Base-by-base conservation (phyloP, 2,329 filamentous ascomycete genomes). In the Pezicula radicicola region DNA sequence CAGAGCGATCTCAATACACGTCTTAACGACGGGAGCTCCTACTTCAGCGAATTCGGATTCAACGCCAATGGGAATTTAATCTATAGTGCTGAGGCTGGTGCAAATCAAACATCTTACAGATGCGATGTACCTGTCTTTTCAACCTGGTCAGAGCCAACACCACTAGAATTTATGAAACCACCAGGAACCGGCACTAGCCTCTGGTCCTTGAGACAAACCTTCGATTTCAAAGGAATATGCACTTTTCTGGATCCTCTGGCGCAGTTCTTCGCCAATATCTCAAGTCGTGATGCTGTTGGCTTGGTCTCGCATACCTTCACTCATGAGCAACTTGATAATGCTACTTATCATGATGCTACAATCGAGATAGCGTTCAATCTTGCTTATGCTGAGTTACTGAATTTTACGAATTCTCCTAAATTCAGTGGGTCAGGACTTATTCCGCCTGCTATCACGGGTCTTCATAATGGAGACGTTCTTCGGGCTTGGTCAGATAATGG, bases 401-500 rank as follows among this genome's bases (percentile, higher is more conserved):
- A 77, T 6, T 68, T 84, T 50, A 68, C 70, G 51, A 33, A 25
- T n/a, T 73, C 74, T 18, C 62, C 61, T 16, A 69, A 71, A 46
- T 84, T 75, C 64, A 82, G 78, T 27, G 56, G 66, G 4, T 73
- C 75, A 39, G 80, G 80, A 18, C 72, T 84, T 47, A 81, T 84
- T 51, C 81, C 81, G 2, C 81, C 81, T 1, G 80, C 80, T 37
- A 85, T 85, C 52, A 85, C 81, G 1, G 81, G 81, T 41, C 61
- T 84, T 18, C 79, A 83, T 68, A 85, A 85, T 58, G 81, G 78
- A n/a, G 81, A 85, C 62, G 80, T 74, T 10, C 75, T 85, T 50
- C 68, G 68, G 47, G 81, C 78, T 5, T 85, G 79, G 78, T 71
- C 71, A 57, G 78, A 82, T 43, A 80, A 80, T 52, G 80, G 80